phyloP scores from a whole-genome alignment of 129 eudicot species.

The Dittrichia graveolens region DNA sequence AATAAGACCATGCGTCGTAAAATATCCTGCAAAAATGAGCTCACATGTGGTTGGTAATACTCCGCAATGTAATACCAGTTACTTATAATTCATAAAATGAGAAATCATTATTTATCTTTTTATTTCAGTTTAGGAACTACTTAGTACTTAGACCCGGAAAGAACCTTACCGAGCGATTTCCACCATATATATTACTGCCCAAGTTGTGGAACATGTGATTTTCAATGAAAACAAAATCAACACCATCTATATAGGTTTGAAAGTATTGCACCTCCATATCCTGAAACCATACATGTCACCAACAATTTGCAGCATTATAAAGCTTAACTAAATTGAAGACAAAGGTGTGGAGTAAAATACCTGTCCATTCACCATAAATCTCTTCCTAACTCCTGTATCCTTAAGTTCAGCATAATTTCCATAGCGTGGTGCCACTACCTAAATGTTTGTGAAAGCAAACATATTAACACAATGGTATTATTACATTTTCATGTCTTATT shows the following conservation, averaged over 20 bases:
- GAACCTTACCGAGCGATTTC: conserved; percentile 66
- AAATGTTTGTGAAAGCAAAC: conserved; percentile 24
- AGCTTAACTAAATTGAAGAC: neutral
- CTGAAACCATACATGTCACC: conserved; percentile 44
- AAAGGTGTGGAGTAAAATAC: conserved; percentile 36
- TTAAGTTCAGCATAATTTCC: conserved; percentile 70
- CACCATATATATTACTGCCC: conserved; percentile 81
- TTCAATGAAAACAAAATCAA: conserved; percentile 90
- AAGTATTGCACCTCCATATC: conserved; percentile 84
- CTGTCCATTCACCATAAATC: conserved; percentile 81
- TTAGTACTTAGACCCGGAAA: neutral
- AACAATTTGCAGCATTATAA: conserved; percentile 25
- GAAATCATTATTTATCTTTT: neutral
- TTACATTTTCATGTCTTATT: neutral
- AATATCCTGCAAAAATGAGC: conserved; percentile 66
- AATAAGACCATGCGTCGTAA: conserved; percentile 88
- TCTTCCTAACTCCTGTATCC: conserved; percentile 72
- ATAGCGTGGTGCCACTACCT: conserved; percentile 91
- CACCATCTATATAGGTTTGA: conserved; percentile 92
- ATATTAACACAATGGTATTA: conserved; percentile 4
- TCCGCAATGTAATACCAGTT: neutral
- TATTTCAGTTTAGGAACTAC: neutral
- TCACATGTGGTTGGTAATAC: no score
- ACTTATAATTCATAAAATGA: neutral
- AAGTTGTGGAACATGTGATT: conserved; percentile 65